A percentile compares a stretch with the other conserved stretches of the same genome.
phyloP scores from a whole-genome alignment of 2,329 filamentous ascomycete genomes.

The Colletotrichum siamense region DNA sequence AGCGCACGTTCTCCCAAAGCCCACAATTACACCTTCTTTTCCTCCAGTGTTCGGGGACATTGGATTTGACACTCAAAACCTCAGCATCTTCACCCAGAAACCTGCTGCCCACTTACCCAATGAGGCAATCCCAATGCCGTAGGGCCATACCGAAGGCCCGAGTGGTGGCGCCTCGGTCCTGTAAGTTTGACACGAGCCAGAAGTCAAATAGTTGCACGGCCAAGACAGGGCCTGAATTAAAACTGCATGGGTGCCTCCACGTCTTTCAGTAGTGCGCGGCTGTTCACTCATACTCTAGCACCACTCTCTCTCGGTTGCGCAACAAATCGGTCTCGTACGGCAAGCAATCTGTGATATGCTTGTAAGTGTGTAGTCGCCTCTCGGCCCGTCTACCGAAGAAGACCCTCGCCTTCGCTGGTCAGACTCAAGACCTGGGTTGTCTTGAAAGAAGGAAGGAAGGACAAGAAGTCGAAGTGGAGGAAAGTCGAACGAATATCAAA shows the following conservation, averaged over 20 bases:
- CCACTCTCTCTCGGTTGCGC: not conserved
- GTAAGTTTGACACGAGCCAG: slow-evolving; percentile 10
- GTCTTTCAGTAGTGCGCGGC: accelerated
- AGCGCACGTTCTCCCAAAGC: slow-evolving; percentile 4
- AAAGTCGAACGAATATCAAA: not conserved
- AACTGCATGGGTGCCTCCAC: slow-evolving; percentile 16
- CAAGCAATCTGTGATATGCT: slow-evolving; percentile 3
- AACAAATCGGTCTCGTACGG: not conserved
- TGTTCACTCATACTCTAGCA: not conserved
- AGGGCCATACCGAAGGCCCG: not conserved
- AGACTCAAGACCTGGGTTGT: not conserved
- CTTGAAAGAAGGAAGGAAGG: not conserved
- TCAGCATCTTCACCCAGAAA: not conserved
- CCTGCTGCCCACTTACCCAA: not conserved
- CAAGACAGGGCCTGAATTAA: slow-evolving; percentile 1
- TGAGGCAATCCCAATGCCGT: not conserved
- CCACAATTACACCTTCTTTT: not conserved
- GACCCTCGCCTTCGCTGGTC: not conserved
- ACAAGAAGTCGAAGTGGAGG: not conserved
- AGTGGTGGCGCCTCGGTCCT: slow-evolving; percentile 2
- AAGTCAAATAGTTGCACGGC: slow-evolving; percentile 4
- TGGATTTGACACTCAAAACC: not conserved
- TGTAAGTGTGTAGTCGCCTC: not conserved
- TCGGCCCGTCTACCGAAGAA: slow-evolving; percentile 1
- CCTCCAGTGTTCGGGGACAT: not conserved